phyloP scores from a whole-genome alignment of 208 protist species.

The Trypanosoma rangeli region DNA sequence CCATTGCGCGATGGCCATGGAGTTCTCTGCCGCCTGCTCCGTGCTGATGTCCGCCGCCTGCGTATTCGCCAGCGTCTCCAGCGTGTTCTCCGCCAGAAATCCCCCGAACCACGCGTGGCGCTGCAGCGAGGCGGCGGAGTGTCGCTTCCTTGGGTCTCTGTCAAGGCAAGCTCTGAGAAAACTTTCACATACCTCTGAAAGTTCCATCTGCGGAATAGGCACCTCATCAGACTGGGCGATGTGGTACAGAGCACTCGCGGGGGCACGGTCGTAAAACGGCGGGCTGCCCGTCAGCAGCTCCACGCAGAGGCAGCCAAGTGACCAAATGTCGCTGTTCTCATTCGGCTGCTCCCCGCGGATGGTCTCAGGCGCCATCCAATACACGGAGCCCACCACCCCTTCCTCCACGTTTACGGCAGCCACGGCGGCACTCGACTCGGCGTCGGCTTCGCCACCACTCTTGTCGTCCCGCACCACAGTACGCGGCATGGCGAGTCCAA shows the following conservation, averaged over 20 bases:
- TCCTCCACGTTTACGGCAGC: constrained; percentile 12
- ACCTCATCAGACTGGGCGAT: constrained; percentile 50
- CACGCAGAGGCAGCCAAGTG: constrained; percentile 71
- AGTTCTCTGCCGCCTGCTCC: constrained; percentile 25
- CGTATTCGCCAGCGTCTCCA: constrained; percentile 21
- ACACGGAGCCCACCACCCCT: constrained; percentile 74
- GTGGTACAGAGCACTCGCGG: constrained; percentile 66
- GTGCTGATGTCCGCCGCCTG: constrained; percentile 11
- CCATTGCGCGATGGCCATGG: constrained; percentile 44
- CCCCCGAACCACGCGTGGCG: constrained; percentile 58
- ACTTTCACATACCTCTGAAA: constrained; percentile 50
- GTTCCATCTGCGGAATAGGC: constrained; percentile 26
- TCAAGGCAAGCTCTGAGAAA: constrained; percentile 67
- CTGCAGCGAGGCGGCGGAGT: constrained; percentile 43
- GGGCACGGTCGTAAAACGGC: constrained; percentile 66
- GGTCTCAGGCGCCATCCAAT: constrained; percentile 84
- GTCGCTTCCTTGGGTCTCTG: constrained; percentile 42
- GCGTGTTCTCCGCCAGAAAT: constrained; percentile 29
- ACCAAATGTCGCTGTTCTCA: constrained; percentile 73
- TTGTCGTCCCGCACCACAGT: background rate
- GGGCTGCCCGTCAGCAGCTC: constrained; percentile 76
- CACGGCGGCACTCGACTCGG: constrained; percentile 6
- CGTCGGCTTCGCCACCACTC: background rate
- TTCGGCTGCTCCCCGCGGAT: constrained; percentile 44
- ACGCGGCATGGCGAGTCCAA: constrained; percentile 64